Evolutionary conservation across 176 grass and related monocot species (phyloP).

Genomic region (Tillandsia leiboldiana): DNA sequence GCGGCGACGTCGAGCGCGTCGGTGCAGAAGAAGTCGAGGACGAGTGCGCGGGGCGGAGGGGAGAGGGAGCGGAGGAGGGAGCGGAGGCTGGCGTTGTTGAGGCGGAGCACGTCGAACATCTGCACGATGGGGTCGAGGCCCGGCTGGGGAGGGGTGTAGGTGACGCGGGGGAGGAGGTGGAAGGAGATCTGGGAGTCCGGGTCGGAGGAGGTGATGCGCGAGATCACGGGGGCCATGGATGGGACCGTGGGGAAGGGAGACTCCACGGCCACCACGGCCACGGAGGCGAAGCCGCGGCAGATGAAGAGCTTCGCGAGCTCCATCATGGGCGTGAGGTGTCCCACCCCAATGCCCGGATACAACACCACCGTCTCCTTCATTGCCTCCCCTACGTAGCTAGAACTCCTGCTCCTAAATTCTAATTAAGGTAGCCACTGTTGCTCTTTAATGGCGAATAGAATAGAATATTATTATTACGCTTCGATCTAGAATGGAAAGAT

Average conservation of each 20-base stretch:
- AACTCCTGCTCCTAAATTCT: too few relatives aligned
- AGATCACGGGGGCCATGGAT: slow-evolving; percentile 15
- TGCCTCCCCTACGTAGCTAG: too few relatives aligned
- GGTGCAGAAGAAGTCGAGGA: slow-evolving; percentile 46
- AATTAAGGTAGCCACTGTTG: too few relatives aligned
- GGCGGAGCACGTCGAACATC: slow-evolving; percentile 21
- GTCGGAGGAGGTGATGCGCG: slow-evolving; percentile 12
- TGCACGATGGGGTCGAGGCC: neutral
- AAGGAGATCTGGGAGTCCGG: slow-evolving; percentile 17
- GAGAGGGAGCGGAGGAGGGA: slow-evolving; percentile 21
- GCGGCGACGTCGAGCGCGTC: slow-evolving; percentile 23
- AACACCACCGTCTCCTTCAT: slow-evolving; percentile 5
- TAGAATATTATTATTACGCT: too few relatives aligned
- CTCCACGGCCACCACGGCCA: slow-evolving; percentile 33
- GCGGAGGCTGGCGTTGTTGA: slow-evolving; percentile 12
- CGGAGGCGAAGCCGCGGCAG: slow-evolving; percentile 18
- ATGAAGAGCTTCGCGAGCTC: slow-evolving; percentile 31
- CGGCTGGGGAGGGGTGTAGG: neutral
- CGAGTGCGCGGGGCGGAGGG: slow-evolving; percentile 17
- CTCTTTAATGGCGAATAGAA: too few relatives aligned
- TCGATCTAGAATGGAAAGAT: too few relatives aligned
- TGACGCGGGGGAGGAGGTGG: slow-evolving; percentile 2
- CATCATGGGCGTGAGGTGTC: slow-evolving; percentile 38
- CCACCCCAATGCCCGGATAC: slow-evolving; percentile 22
- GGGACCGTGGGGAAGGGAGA: neutral